Base-by-base conservation (phyloP, 805 yeast genomes). In the Phaffomyces antillensis region DNA sequence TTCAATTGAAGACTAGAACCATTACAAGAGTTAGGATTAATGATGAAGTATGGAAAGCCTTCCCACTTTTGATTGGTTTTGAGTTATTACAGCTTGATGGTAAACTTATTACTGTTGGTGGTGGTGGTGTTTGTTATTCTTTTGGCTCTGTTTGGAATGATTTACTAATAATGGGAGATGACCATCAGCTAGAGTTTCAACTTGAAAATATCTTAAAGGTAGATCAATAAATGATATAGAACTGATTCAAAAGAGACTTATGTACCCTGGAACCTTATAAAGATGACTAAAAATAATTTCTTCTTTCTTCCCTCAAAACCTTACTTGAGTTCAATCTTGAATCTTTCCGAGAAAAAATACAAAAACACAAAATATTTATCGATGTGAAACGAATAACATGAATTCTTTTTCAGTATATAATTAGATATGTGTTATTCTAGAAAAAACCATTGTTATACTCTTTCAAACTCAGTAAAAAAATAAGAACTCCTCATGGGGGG, bases 101-200 rank as follows among this genome's bases (percentile, higher is more conserved):
- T 3, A 50, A 51, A 7, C 18, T 59, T 7, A 43, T 63, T 18
- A 38, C 62, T 4, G 50, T 77, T 37, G 84, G 81, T 9, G 91
- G 95, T 4, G 95, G 95, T 4, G 90, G 85, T 0, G 87, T 85
- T 1, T 86, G 95, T 57, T 86, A 82, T 52, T 83, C 90, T 1
- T 86, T 85, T 64, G 95, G 95, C 0, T 68, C 81, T 0, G 70
- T 70, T 18, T 73, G 76, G 72, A 75, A 75, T 42, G 48, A 48
- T 31, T 18, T 40, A 20, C 20, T 53, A 16, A 31, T 46, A 5
- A 24, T 47, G 25, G 54, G 52, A 9, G 44, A 44, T 18, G 40
- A 39, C 8, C 6, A 12, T 7, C 43, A 45, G 38, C 46, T 42
- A 3, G 30, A 15, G 2, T 42, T 48, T 15, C 24, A 34, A 3